phyloP scores from a whole-genome alignment of 306 rosid species.

The Citrullus colocynthis region DNA sequence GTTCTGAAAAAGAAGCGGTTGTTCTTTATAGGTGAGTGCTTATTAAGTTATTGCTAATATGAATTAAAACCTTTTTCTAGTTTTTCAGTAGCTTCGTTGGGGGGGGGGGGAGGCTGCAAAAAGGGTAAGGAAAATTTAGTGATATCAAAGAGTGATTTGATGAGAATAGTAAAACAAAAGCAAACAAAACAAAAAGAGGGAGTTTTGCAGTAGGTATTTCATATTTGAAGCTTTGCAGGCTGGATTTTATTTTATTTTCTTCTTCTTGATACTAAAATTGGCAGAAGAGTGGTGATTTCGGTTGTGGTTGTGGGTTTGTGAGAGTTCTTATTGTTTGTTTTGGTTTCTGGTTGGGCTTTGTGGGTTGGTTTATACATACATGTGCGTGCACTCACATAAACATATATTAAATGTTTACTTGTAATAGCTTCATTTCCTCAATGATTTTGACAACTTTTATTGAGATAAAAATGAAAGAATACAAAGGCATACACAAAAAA shows the following conservation, averaged over 20 bases:
- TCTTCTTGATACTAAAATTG: neutral
- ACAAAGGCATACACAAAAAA: no score
- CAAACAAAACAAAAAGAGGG: neutral
- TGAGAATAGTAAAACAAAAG: neutral
- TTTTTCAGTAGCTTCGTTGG: neutral
- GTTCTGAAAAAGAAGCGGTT: slow-evolving; percentile 42
- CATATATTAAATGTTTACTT: no score
- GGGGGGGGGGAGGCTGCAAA: neutral
- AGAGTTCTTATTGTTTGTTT: neutral
- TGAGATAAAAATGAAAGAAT: no score
- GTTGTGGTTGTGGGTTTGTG: neutral
- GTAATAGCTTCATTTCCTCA: no score
- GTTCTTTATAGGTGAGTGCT: slow-evolving; percentile 69
- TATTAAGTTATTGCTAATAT: neutral
- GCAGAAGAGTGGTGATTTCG: neutral
- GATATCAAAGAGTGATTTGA: neutral
- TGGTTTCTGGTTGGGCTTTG: neutral
- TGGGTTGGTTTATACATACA: neutral
- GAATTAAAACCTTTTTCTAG: neutral
- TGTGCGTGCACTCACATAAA: no score
- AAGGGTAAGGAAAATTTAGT: neutral
- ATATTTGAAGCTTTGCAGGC: neutral
- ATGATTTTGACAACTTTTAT: no score
- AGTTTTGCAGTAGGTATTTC: neutral
- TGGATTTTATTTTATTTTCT: neutral